These are phyloP conservation scores for Mallotus nudiflorus DNA, from an alignment of 345 rosid species.

Conservation along the genomic window DNA sequence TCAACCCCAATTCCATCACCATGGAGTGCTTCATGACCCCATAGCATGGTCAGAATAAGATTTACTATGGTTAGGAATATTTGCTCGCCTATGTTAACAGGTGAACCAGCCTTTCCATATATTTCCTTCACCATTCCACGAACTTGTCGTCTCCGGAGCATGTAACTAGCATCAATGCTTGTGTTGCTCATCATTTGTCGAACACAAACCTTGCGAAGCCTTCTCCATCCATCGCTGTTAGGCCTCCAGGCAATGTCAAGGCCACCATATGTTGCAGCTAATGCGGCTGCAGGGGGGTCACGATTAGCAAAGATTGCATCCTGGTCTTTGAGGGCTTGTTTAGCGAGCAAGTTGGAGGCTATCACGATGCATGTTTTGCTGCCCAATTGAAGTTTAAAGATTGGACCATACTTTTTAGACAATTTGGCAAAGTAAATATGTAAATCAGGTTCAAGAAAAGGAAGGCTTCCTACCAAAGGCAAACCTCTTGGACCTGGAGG, in stretches of 20 bases:
- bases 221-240: conserved; percentile 11
- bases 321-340: conserved; percentile 19
- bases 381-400: too few species aligned
- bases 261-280: conserved; percentile 17
- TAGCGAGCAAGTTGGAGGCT: conserved; percentile 15
- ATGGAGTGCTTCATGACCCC: too few species aligned
- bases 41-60: too few species aligned
- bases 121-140: not conserved
- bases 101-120: too few species aligned
- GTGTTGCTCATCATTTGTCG: not conserved
- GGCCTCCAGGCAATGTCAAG: conserved; percentile 19
- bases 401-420: too few species aligned
- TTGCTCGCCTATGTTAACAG: too few species aligned
- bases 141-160: not conserved
- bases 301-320: conserved; percentile 31
- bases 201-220: conserved; percentile 15
- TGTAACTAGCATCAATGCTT: not conserved
- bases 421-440: too few species aligned
- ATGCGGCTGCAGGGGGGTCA: conserved; percentile 16
- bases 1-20: too few species aligned
- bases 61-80: too few species aligned
- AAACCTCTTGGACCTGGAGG: too few species aligned
- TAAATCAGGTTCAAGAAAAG: too few species aligned
- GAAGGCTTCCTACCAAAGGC: too few species aligned
- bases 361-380: conserved; percentile 11